Evolutionary conservation across 768 basidiomycete species (phyloP).

Genomic region (Russula sp.): DNA sequence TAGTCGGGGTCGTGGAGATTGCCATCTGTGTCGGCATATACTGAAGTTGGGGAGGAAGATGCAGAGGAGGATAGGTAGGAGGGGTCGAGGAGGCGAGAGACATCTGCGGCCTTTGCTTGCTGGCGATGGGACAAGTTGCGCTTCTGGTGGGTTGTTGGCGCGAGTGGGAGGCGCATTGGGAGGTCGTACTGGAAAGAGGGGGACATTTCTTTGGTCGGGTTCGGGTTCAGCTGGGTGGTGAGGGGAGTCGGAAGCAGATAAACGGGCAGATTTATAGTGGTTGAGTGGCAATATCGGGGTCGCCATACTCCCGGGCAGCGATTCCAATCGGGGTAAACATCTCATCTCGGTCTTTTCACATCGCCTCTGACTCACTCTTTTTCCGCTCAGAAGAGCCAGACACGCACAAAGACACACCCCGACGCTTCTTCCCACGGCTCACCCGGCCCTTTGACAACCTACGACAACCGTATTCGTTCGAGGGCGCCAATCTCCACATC

Average conservation of each 20-base stretch:
- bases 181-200: constrained; percentile 32
- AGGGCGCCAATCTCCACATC: constrained; percentile 18
- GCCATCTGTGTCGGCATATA: constrained; percentile 59
- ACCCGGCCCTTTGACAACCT: constrained; percentile 19
- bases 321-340: constrained; percentile 7
- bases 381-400: no score
- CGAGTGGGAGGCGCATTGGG: constrained; percentile 34
- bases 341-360: constrained; percentile 28
- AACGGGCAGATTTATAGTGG: constrained; percentile 26
- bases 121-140: constrained; percentile 24
- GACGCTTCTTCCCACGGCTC: not conserved
- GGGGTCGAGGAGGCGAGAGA: constrained; percentile 64
- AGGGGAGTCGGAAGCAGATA: not conserved
- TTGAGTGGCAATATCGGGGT: not conserved
- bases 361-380: constrained; percentile 12
- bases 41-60: constrained; percentile 37
- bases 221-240: not conserved
- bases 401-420: not conserved
- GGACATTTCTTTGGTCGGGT: constrained; percentile 19
- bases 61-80: constrained; percentile 47
- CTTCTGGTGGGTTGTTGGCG: constrained; percentile 37
- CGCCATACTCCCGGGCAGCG: not conserved
- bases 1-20: constrained; percentile 68
- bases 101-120: constrained; percentile 43
- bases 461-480: constrained; percentile 2